These are phyloP conservation scores for Termitomyces titanicus DNA, from an alignment of 768 basidiomycete genomes.

Conservation along the genomic window DNA sequence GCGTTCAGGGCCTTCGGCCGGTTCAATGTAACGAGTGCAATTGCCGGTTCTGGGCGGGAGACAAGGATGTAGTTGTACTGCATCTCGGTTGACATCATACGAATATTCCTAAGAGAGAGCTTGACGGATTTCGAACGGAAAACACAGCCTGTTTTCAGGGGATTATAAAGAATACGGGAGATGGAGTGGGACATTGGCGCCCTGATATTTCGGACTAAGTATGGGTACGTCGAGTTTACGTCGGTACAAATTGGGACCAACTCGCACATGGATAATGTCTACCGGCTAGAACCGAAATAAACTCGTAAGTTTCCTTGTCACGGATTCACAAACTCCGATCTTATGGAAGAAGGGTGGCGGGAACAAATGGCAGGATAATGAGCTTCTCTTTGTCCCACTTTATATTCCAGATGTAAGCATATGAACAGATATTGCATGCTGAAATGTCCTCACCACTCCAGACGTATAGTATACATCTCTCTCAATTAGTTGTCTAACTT, in stretches of 20 bases:
- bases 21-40: constrained; percentile 83
- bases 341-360: constrained; percentile 29
- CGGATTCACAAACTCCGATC: constrained; percentile 5
- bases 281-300: constrained; percentile 10
- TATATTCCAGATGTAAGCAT: background rate
- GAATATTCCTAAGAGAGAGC: constrained; percentile 18
- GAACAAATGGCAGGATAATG: constrained; percentile 44
- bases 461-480: constrained; percentile 35
- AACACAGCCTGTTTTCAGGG: constrained; percentile 8
- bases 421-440: background rate
- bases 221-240: too few species aligned
- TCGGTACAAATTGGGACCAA: background rate
- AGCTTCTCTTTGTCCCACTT: constrained; percentile 64
- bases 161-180: constrained; percentile 17
- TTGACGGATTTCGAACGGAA: constrained; percentile 10
- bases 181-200: constrained; percentile 21
- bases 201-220: too few species aligned
- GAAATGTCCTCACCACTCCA: constrained; percentile 30
- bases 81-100: constrained; percentile 44
- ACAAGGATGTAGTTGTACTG: constrained; percentile 67
- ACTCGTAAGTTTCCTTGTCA: background rate
- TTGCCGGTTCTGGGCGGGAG: constrained; percentile 62
- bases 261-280: background rate
- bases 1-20: constrained; percentile 91
- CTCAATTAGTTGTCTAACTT: constrained; percentile 28